These are phyloP conservation scores for Tricholoma furcatifolium DNA, from an alignment of 768 basidiomycete species.

Conservation along the genomic window DNA sequence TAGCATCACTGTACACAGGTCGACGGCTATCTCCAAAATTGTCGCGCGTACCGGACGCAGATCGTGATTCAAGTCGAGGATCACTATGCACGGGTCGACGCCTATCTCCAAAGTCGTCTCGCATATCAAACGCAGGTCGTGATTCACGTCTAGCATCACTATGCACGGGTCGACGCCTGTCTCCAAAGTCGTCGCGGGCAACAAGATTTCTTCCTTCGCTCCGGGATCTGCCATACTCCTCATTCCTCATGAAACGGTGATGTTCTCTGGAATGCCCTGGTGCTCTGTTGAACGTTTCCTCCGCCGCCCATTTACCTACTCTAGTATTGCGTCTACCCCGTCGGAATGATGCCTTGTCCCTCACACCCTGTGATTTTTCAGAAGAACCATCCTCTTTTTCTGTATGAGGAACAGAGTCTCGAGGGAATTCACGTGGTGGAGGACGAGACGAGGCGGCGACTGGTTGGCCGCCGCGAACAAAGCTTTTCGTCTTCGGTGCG, in stretches of 20 bases:
- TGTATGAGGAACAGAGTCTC: conserved; percentile 15
- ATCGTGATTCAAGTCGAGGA: too few species aligned
- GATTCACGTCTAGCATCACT: too few species aligned
- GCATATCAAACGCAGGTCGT: too few species aligned
- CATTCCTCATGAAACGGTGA: not conserved
- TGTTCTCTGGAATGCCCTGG: not conserved
- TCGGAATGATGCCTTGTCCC: conserved; percentile 4
- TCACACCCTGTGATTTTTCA: not conserved
- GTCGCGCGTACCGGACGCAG: too few species aligned
- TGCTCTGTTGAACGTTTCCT: not conserved
- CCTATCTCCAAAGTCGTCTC: not conserved
- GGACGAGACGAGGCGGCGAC: not conserved
- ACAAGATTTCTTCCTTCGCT: too few species aligned
- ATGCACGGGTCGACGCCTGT: too few species aligned
- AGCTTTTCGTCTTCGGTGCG: conserved; percentile 5
- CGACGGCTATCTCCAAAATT: too few species aligned
- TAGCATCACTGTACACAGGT: too few species aligned
- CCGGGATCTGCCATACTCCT: too few species aligned
- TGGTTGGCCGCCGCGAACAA: not conserved
- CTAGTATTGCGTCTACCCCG: conserved; percentile 7
- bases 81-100: not conserved
- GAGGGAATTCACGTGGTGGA: conserved; percentile 6
- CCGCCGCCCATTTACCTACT: conserved; percentile 4
- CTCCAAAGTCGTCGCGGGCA: too few species aligned
- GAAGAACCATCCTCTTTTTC: not conserved